Percentiles rank a stretch among this genome's conserved stretches.
Conservation (phyloP, 139 green algal species). For the Spirogloea muscicola region DNA sequence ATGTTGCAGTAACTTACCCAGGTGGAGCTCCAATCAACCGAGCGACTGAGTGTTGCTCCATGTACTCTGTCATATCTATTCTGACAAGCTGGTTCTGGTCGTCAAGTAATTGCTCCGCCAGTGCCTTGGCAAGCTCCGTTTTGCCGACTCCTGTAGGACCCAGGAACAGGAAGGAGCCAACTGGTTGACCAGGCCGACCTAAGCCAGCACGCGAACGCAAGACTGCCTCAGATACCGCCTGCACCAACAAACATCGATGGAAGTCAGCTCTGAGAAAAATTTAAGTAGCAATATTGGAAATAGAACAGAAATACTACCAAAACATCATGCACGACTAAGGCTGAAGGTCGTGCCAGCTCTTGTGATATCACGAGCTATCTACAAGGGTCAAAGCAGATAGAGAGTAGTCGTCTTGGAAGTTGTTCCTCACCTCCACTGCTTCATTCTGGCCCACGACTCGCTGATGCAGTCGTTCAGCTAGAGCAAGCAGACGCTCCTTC, state of each 20-base stretch:
- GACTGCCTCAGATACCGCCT: slow-evolving; percentile 80
- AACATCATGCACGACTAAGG: no score
- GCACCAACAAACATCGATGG: no score
- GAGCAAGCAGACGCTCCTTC: slow-evolving; percentile 41
- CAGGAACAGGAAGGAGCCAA: slow-evolving; percentile 82
- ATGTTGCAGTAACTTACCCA: no score
- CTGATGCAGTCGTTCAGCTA: slow-evolving; percentile 68
- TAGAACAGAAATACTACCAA: no score
- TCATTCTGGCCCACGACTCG: slow-evolving; percentile 70
- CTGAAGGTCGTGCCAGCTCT: no score
- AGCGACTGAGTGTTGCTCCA: slow-evolving; percentile 71
- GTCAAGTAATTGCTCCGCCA: slow-evolving; percentile 82
- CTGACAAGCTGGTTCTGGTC: slow-evolving; percentile 66
- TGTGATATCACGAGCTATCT: no score
- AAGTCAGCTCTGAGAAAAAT: no score
- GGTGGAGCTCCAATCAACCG: slow-evolving; percentile 75
- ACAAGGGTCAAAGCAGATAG: no score
- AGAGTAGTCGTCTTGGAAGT: no score
- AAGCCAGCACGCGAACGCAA: slow-evolving; percentile 79
- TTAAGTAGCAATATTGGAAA: no score
- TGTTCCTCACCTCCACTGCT: no score
- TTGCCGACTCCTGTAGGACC: slow-evolving; percentile 80
- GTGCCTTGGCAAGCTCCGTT: slow-evolving; percentile 80
- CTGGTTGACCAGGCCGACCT: slow-evolving; percentile 48
- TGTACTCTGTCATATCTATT: slow-evolving; percentile 68